Evolutionary conservation across 192 early-diverging fungal genomes (phyloP), one percentile per base, ranked within the genome.

Genomic region (Rhizophagus clarus): DNA sequence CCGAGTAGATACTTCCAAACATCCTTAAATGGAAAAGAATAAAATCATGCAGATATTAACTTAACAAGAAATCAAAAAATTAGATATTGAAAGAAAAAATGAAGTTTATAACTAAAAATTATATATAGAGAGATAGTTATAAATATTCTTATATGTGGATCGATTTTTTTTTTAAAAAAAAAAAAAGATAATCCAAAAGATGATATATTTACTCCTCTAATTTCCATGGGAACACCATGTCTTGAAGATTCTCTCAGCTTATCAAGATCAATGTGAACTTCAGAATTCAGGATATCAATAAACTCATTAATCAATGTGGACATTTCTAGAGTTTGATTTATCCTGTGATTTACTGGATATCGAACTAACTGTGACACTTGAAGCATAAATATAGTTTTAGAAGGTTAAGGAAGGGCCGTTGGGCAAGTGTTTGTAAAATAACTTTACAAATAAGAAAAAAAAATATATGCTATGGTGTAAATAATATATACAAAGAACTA

Each of bases 1-100:
- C 92, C 94, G 31, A 97, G 88, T 66, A 97, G 85, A 74, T 91
- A 96, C 85, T 94, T 92, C 96, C 96, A 97, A 40, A 93, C 94
- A 62, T 94, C 94, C 90, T 91, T 81, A 83, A 37, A 74, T 67
- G 71, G 68, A 69, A 80, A 68, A 49, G 56, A 31, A 37, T 73
- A 42, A 51, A 64, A 64, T 45, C 32, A 60, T 51, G 62, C 42
- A 69, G 56, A 49, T 34, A 63, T 28, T 69, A 37, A 84, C 4
- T 87, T 49, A n/a, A 61, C 31, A 62, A 56, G 72, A 51, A 73
- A 51, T 20, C 9, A 56, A 20, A 73, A 29, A 34, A 45, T 49
- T 73, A 45, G 28, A 51, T 32, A 64, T 37, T 68, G 47, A 75
- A 29, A n/a, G 26, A 49, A 67, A 42, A 42, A 42, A 10, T 34